These are phyloP conservation scores for Bocquillonia castaneifolia DNA, from an alignment of 441 rosid species.

Conservation along the genomic window DNA sequence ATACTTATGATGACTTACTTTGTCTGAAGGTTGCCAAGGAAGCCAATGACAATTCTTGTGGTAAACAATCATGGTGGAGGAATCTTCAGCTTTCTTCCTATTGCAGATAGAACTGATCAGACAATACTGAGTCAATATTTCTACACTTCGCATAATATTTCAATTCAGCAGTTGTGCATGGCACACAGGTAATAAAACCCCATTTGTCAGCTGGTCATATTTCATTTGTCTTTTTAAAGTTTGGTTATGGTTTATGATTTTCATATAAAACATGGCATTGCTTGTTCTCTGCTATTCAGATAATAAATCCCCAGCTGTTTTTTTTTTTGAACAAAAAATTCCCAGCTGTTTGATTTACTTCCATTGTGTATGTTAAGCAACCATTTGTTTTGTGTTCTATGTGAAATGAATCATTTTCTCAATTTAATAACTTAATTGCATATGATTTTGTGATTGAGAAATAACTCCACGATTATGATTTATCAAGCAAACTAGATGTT, in stretches of 20 bases:
- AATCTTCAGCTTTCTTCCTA: slow-evolving; percentile 92
- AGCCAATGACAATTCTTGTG: slow-evolving; percentile 78
- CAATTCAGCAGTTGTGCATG: slow-evolving; percentile 60
- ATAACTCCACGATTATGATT: slow-evolving; percentile 1
- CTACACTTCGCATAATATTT: slow-evolving; percentile 80
- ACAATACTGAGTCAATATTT: slow-evolving; percentile 66
- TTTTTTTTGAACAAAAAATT: background rate
- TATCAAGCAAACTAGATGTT: background rate
- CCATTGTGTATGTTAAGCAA: background rate
- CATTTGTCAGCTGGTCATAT: slow-evolving; percentile 10
- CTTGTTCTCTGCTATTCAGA: background rate
- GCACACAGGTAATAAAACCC: slow-evolving; percentile 75
- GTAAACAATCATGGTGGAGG: slow-evolving; percentile 97
- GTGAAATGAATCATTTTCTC: background rate
- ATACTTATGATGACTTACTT: slow-evolving; percentile 19
- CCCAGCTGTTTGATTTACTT: background rate
- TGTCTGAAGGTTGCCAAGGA: slow-evolving; percentile 55
- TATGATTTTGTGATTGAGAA: background rate
- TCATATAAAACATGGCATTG: background rate
- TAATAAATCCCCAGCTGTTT: too few relatives aligned
- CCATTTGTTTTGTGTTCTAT: slow-evolving; percentile 5
- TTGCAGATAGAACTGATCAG: slow-evolving; percentile 70
- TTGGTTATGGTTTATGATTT: background rate
- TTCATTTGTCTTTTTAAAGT: slow-evolving; percentile 1
- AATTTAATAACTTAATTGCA: background rate